Evolutionary conservation across 1,284 basidiomycete genomes (phyloP), one percentile per base, ranked within the genome.

Genomic region (Apiotrichum montevideense): DNA sequence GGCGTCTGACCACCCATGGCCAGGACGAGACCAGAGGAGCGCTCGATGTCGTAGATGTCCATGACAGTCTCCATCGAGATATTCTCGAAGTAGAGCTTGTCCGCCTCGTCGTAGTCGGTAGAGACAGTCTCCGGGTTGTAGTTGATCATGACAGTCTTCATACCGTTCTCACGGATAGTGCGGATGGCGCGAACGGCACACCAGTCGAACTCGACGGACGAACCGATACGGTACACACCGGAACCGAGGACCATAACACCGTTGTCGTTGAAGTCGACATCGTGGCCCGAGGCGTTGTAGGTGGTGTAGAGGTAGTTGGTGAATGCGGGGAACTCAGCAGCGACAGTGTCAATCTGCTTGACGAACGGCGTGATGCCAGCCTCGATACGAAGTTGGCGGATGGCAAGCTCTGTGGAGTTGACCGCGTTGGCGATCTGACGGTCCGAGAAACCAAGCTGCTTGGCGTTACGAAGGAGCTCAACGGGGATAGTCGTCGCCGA

Each of bases 131-230:
- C 96, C 32, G 95, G 95, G 77, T 98, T 98, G 79, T 98, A 98
- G 80, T 98, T 98, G 79, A 98, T 89, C 96, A 98, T 98, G 78
- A 98, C 85, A 7, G 96, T 98, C 71, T 91, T 92, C 63, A 91
- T 81, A n/a, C 93, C 93, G 71, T 89, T 87, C 46, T 95, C 88
- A 58, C 95, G 90, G 44, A 98, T 82, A 1, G 95, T 98, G 64
- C 95, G 82, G 76, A 98, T 97, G 34, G 94, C 92, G 52, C 94
- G 87, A 51, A 98, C 96, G 15, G 95, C 95, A 78, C 95, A 98
- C 96, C 95, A 98, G 76, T 98, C 95, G 78, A 98, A 98, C 78
- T 98, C 96, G 76, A 98, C 96, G 2, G 93, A 97, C 1, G 93
- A 97, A 39, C 96, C 95, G 68, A 98, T 98, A 57, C 96, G 87